Conservation (phyloP, 306 rosid species). For the Malus fusca region DNA sequence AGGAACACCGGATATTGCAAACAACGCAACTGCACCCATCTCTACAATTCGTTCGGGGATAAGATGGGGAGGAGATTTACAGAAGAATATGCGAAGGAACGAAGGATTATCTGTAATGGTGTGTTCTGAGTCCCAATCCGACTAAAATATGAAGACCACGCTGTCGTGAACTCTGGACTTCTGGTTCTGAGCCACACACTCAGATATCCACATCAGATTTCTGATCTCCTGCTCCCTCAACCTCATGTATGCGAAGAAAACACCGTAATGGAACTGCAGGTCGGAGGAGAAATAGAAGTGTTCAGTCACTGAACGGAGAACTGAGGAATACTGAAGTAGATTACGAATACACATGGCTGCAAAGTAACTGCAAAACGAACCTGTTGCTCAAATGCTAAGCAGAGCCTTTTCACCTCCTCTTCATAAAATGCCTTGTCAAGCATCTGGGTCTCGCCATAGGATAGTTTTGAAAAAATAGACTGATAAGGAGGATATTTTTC, state of each 20-base stretch:
- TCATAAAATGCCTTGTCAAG: constrained; percentile 98
- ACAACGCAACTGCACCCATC: constrained; percentile 19
- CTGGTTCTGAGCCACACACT: constrained; percentile 97
- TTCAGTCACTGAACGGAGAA: neutral
- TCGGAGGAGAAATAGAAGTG: neutral
- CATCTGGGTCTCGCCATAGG: constrained; percentile 96
- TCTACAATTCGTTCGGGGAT: constrained; percentile 12
- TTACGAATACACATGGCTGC: neutral
- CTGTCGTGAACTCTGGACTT: constrained; percentile 96
- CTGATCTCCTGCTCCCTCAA: constrained; percentile 96
- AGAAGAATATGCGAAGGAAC: constrained; percentile 31
- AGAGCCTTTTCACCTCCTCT: constrained; percentile 98
- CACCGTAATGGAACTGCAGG: constrained; percentile 89
- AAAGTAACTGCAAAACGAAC: constrained; percentile 22
- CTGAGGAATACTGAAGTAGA: neutral
- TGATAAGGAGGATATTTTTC: constrained; percentile 96
- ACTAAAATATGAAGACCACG: constrained; percentile 90
- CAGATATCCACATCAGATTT: constrained; percentile 96
- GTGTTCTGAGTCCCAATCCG: neutral
- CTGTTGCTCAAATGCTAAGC: constrained; percentile 97
- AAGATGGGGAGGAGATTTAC: constrained; percentile 29
- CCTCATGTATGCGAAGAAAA: constrained; percentile 97
- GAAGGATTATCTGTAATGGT: constrained; percentile 6
- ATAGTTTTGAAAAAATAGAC: constrained; percentile 73
- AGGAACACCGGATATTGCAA: constrained; percentile 27